Conservation (phyloP, 2,329 filamentous ascomycete genomes). For the Penicillium sp. region DNA sequence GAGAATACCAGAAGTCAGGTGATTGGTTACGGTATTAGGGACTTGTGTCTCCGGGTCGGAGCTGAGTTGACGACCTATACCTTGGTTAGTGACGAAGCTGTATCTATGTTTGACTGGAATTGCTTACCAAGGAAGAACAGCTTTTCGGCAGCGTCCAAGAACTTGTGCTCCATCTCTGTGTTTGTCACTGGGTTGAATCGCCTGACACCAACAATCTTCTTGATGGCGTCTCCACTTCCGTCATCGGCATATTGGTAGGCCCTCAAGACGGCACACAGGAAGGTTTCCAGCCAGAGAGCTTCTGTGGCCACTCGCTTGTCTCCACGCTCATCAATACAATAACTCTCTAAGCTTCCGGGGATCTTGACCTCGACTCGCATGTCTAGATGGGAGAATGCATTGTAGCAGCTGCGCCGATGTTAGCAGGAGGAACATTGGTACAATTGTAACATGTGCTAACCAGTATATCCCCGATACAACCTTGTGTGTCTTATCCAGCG, state of each 20-base stretch:
- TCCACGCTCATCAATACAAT: constrained; percentile 94
- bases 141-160: constrained; percentile 89
- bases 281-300: constrained; percentile 95
- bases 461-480: constrained; percentile 95
- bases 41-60: constrained; percentile 98
- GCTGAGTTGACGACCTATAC: constrained; percentile 84
- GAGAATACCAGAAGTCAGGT: constrained; percentile 88
- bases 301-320: constrained; percentile 94
- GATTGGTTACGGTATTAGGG: constrained; percentile 94
- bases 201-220: constrained; percentile 95
- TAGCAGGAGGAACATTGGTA: constrained; percentile 10
- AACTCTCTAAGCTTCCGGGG: constrained; percentile 93
- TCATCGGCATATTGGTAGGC: constrained; percentile 97
- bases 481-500: constrained; percentile 81
- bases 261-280: constrained; percentile 89
- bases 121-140: constrained; percentile 84
- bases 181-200: constrained; percentile 97
- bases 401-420: constrained; percentile 74
- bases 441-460: constrained; percentile 52
- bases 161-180: constrained; percentile 97
- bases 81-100: constrained; percentile 22
- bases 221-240: constrained; percentile 89
- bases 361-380: constrained; percentile 99
- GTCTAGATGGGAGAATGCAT: constrained; percentile 96
- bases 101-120: not conserved